Evolutionary conservation across 495 filamentous ascomycete species (phyloP), one percentile per base, ranked within the genome.

Genomic region (Neurospora sp.): DNA sequence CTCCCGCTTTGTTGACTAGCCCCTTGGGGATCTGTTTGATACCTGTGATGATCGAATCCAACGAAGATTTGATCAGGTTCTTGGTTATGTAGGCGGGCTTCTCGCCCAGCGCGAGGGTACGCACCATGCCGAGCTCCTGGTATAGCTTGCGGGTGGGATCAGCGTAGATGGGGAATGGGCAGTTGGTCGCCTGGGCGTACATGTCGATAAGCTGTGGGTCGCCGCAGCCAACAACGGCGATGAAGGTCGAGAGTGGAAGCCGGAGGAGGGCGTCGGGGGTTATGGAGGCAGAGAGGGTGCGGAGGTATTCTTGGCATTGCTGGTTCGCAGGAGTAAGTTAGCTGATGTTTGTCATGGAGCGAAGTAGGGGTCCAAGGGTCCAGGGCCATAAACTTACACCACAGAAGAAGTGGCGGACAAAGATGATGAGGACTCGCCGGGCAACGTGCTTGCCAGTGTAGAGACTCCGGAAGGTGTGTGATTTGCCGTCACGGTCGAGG

Each of bases 351-450:
- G 59, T 66, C 43, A 70, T 39, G 11, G 70, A 59, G 40, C 72
- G 31, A 9, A 54, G 45, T 36, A 31, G 66, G 36, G 48, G 54
- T 38, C 3, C 17, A 38, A 13, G 66, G 48, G 39, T 5, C 19
- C n/a, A 24, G 21, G 15, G 11, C 36, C 5, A 28, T 21, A 15
- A 73, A 84, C 93, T 82, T 85, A 92, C 92, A 3, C 93, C 92
- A 77, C 94, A 97, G 85, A 92, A 95, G 83, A 97, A 97, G 81
- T 97, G 93, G 31, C 94, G 87, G 66, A 97, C 87, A 77, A 97
- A 97, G 70, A 96, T 89, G 21, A 96, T 79, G 38, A 96, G 83
- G 1, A 93, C 90, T 8, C 90, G 83, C 2, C 85, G 81, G 15
- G 86, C 79, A 0, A 82, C 79, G 71, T 87, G 84, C n/a, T 82